Evolutionary conservation across 495 filamentous ascomycete genomes (phyloP), one percentile per base, ranked within the genome.

Genomic region (Penicillium malachiteum): DNA sequence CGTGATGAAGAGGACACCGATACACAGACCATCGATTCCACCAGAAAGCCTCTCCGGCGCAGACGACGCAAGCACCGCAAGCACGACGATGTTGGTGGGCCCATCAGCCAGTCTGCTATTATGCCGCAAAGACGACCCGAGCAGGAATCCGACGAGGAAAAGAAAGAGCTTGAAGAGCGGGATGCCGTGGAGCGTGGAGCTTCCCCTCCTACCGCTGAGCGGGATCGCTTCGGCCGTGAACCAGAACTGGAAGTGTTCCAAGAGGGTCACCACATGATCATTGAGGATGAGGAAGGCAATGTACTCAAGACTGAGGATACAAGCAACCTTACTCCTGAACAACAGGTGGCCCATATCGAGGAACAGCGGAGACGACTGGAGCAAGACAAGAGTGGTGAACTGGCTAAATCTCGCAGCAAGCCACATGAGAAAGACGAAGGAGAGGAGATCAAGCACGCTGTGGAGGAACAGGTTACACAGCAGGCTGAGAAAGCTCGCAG

Each of bases 51-150:
- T 33, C 76, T 81, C 9, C 76, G 54, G 2, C 56, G 63, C 21
- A 52, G 85, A 13, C 79, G 87, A 12, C 31, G 34, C 21, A 42
- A 44, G 53, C 86, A 79, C 52, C 88, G 80, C 54, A 90, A 83
- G 72, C 88, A 85, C 80, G 77, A 84, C 48, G 87, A 85, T 1
- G 85, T 88, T 6, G 94, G 94, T 50, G 94, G 94, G 0, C 94
- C 92, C 5, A 89, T 98, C 55, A 89, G 82, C 53, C 85, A 96
- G 69, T 96, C 93, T 35, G 94, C 94, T 16, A 97, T 98, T 62
- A 80, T 81, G 58, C 94, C 94, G 40, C 79, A 83, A n/a, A 79
- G 83, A 44, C 78, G 78, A 31, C 26, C 64, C 5, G 70, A 71
- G 17, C 11, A 65, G 67, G 33, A 30, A 30, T 5, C 34, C 6